A percentile compares a stretch with the other conserved stretches of the same genome.
Evolutionary conservation across 108 stramenopile species (phyloP).

Genomic region (Stephanodiscus minutulus): DNA sequence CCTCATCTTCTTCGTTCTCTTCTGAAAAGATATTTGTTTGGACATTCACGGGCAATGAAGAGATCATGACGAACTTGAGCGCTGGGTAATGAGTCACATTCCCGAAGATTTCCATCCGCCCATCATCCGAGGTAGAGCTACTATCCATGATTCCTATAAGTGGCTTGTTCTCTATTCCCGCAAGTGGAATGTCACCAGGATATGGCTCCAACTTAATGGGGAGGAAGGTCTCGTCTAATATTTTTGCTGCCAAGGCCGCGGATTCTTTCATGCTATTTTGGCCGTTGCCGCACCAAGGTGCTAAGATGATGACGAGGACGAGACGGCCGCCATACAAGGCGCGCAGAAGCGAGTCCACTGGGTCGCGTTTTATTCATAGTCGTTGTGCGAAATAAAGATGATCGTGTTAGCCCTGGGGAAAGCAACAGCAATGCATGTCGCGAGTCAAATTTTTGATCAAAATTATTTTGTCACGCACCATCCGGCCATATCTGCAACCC

Average conservation of each 20-base stretch:
- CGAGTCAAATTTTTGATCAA: neutral
- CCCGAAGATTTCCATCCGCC: constrained; percentile 26
- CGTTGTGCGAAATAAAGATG: neutral
- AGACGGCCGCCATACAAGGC: constrained; percentile 35
- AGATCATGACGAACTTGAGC: constrained; percentile 39
- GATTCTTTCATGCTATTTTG: neutral
- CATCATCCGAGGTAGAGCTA: neutral
- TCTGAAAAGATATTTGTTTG: too few relatives aligned
- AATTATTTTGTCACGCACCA: constrained; percentile 8
- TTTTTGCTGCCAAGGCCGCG: constrained; percentile 23
- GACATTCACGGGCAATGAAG: neutral
- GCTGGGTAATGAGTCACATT: constrained; percentile 35
- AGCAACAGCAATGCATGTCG: neutral
- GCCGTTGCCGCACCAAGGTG: constrained; percentile 40
- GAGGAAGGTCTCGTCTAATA: constrained; percentile 30
- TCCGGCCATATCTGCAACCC: constrained; percentile 45
- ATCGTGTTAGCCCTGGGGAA: neutral
- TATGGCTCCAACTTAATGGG: neutral
- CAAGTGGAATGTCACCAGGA: constrained; percentile 4
- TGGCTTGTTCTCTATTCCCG: constrained; percentile 14
- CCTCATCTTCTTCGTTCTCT: too few relatives aligned
- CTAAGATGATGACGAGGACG: constrained; percentile 36
- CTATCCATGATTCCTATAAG: constrained; percentile 33
- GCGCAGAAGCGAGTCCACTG: constrained; percentile 28
- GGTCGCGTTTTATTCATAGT: neutral